Evolutionary conservation across 352 stramenopile genomes (phyloP).

Genomic region (Globisporangium carolinianum): DNA sequence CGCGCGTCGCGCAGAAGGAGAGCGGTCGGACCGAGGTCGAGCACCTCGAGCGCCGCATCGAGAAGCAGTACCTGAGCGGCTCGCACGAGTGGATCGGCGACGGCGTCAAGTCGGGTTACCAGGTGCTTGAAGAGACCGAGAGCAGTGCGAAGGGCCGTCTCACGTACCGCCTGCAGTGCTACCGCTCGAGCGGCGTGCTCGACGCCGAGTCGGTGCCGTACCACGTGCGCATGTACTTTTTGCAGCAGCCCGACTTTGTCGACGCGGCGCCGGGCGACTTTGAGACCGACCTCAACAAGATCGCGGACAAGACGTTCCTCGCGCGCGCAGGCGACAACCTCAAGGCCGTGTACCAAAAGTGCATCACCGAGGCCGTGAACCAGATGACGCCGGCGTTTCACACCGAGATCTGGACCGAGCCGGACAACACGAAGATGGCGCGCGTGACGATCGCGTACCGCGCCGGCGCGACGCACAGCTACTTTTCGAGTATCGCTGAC

Average conservation of each 20-base stretch:
- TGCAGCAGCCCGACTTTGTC: conserved; percentile 66
- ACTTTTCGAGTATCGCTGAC: conserved; percentile 83
- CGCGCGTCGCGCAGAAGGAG: conserved; percentile 41
- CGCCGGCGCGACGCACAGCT: conserved; percentile 70
- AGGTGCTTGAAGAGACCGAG: conserved; percentile 60
- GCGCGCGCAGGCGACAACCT: conserved; percentile 50
- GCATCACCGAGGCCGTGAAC: conserved; percentile 55
- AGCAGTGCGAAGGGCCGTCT: conserved; percentile 34
- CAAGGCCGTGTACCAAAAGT: conserved; percentile 76
- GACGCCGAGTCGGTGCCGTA: conserved; percentile 63
- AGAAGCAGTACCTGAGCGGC: conserved; percentile 75
- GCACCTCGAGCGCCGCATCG: conserved; percentile 61
- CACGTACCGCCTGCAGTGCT: conserved; percentile 82
- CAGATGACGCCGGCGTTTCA: conserved; percentile 81
- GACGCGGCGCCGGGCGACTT: conserved; percentile 41
- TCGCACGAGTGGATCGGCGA: conserved; percentile 67
- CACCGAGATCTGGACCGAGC: conserved; percentile 69
- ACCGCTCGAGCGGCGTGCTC: conserved; percentile 74
- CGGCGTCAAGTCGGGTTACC: conserved; percentile 72
- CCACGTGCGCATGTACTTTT: conserved; percentile 83
- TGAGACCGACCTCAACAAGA: conserved; percentile 73
- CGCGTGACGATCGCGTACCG: conserved; percentile 76
- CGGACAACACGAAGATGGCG: conserved; percentile 71
- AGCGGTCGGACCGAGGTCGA: conserved; percentile 59
- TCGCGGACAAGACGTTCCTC: conserved; percentile 75